phyloP scores from a whole-genome alignment of 441 rosid species.

The Manihot esculenta region DNA sequence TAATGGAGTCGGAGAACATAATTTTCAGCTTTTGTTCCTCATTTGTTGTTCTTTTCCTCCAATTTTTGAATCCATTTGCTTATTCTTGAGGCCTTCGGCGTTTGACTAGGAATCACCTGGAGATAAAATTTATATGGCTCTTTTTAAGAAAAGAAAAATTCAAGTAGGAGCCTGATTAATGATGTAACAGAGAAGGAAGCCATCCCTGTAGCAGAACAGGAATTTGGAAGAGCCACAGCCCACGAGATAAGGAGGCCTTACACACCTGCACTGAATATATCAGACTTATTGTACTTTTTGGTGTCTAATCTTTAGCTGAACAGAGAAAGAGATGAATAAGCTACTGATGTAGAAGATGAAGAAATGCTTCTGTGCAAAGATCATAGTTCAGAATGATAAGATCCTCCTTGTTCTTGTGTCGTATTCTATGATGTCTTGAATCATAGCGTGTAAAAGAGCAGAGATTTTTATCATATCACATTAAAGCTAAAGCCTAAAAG shows the following conservation, averaged over 20 bases:
- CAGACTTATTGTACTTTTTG: background rate
- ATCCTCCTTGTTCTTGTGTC: background rate
- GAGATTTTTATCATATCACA: too few species aligned
- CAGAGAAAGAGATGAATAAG: background rate
- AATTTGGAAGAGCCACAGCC: background rate
- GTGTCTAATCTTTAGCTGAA: background rate
- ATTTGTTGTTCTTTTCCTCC: background rate
- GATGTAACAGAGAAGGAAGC: background rate
- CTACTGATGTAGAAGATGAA: background rate
- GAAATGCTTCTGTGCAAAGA: background rate
- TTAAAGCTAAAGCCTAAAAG: background rate
- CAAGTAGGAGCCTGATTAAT: background rate
- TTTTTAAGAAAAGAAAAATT: too few species aligned
- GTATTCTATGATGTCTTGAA: background rate
- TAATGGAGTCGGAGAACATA: too few species aligned
- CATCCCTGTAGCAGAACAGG: background rate
- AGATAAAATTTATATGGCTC: background rate
- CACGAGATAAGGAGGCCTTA: too few species aligned
- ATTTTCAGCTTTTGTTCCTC: background rate
- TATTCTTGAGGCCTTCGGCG: background rate
- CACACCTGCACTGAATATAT: background rate
- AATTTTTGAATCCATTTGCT: background rate
- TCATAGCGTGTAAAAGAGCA: too few species aligned
- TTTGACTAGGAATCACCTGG: too few species aligned
- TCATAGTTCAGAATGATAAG: slow-evolving; percentile 4